A percentile compares a stretch with the other conserved stretches of the same genome.
Evolutionary conservation across 495 filamentous ascomycete genomes (phyloP).

Genomic region (Friedmanniomyces simplex): DNA sequence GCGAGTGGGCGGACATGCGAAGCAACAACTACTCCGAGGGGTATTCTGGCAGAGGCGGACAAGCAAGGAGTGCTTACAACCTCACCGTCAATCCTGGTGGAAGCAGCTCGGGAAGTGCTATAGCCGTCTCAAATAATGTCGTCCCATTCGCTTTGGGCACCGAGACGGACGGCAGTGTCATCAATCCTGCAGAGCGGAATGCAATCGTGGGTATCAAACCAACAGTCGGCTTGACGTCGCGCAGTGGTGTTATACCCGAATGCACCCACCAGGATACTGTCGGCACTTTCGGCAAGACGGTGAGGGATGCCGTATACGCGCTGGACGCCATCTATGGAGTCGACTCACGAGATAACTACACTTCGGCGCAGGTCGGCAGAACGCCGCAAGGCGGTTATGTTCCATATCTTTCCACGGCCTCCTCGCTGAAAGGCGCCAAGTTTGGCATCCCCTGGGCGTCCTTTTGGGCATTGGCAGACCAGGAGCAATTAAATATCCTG

Average conservation of each 20-base stretch:
- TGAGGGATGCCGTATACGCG: conserved; percentile 54
- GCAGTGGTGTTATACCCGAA: conserved; percentile 56
- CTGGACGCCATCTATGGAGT: conserved; percentile 56
- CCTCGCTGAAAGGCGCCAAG: conserved; percentile 46
- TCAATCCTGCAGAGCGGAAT: conserved; percentile 60
- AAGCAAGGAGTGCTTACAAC: conserved; percentile 57
- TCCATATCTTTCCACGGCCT: conserved; percentile 42
- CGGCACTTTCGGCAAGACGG: conserved; percentile 54
- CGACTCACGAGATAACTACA: conserved; percentile 50
- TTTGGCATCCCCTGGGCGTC: conserved; percentile 63
- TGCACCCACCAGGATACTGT: conserved; percentile 56
- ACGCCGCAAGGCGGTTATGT: conserved; percentile 46
- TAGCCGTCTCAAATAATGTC: conserved; percentile 51
- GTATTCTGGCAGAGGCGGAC: conserved; percentile 56
- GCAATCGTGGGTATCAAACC: conserved; percentile 58
- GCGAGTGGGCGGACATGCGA: conserved; percentile 69
- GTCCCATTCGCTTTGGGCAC: conserved; percentile 57
- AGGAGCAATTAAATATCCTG: conserved; percentile 43
- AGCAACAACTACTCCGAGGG: conserved; percentile 60
- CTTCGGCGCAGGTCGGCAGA: conserved; percentile 42
- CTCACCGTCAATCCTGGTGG: conserved; percentile 59
- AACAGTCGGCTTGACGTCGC: conserved; percentile 53
- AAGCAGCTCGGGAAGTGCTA: conserved; percentile 52
- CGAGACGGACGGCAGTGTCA: conserved; percentile 64
- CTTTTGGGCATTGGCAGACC: conserved; percentile 52